These are phyloP conservation scores for Colletotrichum sp. DNA, from an alignment of 2,329 filamentous ascomycete species.

Conservation along the genomic window DNA sequence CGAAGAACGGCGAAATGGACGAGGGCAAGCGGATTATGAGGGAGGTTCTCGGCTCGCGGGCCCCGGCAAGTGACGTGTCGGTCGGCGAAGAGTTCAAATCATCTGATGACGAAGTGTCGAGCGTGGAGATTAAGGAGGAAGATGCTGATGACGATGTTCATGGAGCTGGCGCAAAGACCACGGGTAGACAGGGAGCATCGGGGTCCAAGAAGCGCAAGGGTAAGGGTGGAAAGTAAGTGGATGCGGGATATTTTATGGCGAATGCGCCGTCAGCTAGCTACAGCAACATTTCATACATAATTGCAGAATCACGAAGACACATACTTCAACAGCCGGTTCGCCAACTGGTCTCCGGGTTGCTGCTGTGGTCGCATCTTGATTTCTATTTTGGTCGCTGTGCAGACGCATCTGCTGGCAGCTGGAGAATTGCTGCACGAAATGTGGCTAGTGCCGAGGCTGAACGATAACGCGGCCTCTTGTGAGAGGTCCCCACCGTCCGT, in stretches of 20 bases:
- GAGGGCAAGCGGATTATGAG: constrained; percentile 76
- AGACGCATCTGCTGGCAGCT: background rate
- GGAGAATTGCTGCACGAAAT: background rate
- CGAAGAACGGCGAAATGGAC: constrained; percentile 81
- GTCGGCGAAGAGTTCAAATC: constrained; percentile 21
- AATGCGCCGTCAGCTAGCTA: background rate
- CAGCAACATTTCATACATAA: constrained; percentile 4
- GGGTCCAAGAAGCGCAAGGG: constrained; percentile 21
- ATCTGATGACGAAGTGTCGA: background rate
- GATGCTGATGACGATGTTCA: constrained; percentile 1
- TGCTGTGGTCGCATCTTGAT: background rate
- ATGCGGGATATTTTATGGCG: background rate
- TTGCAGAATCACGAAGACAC: background rate
- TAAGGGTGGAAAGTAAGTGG: constrained; percentile 13
- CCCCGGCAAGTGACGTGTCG: constrained; percentile 2
- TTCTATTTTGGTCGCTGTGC: background rate
- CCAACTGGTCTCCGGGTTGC: background rate
- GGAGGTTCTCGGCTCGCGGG: constrained; percentile 55
- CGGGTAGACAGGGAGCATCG: constrained; percentile 14
- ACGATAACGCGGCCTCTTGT: background rate
- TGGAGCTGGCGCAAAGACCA: background rate
- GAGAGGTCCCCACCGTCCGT: background rate
- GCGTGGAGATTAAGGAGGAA: constrained; percentile 1
- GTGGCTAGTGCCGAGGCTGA: constrained; percentile 2
- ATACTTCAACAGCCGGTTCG: background rate